Evolutionary conservation across 768 basidiomycete genomes (phyloP), one percentile per base, ranked within the genome.

Genomic region (Trametes meyenii): DNA sequence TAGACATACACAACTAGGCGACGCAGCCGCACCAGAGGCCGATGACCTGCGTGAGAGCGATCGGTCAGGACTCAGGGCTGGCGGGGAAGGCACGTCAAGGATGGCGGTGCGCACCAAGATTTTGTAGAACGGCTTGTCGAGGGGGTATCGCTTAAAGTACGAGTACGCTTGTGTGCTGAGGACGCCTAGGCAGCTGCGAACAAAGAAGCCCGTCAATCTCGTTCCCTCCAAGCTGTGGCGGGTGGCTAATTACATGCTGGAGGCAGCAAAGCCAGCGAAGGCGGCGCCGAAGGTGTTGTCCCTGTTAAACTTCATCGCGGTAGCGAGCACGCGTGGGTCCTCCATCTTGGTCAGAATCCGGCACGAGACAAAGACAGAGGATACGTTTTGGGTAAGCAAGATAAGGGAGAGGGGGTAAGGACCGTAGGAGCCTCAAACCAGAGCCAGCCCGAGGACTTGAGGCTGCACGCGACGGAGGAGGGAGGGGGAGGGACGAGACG

Each of bases 241-340:
- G 24, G 14, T 7, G 45, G 63, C 17, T 14, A 66, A 73, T 66
- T 49, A 69, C 78, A 71, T 50, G 42, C 71, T 67, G n/a, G 87
- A 81, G 42, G 78, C 71, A 0, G 81, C 78, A 62, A 85, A 86
- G 35, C 87, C 87, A 48, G 86, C 68, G 63, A 87, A 80, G 45
- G 82, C 72, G 17, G 86, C 85, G 38, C 87, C 87, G 16, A 88
- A 78, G 0, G 87, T 87, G 66, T 76, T 79, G 69, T 77, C 71
- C 54, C 81, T 66, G 42, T 45, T 69, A 14, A 65, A 43, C 40
- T 19, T 50, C 40, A 36, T 40, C 13, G 48, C 58, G 33, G 48
- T 33, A 8, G 29, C 45, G 45, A 45, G 44, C 44, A 21, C 44
- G 44, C 21, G 44, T 10, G n/a, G 29, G 44, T 11, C 21, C 45